Evolutionary conservation across 2,329 filamentous ascomycete genomes (phyloP), one percentile per base, ranked within the genome.

Genomic region (Colletotrichum sublineola): DNA sequence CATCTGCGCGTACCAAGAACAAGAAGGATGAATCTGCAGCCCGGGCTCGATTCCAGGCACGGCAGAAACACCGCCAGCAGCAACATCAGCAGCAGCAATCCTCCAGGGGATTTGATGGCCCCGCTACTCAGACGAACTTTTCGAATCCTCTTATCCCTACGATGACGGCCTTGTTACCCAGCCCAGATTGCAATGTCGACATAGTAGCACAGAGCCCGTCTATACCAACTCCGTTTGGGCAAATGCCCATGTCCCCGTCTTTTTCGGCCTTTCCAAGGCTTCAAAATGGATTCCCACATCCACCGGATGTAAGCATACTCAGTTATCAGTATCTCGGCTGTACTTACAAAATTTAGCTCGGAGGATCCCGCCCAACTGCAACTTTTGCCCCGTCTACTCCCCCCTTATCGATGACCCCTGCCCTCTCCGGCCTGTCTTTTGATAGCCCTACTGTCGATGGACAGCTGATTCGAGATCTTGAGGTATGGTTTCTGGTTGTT

Each of bases 1-100:
- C 62, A 11, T 6, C 44, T 12, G 68, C 68, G 15, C 42, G 55
- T 11, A 12, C 5, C 6, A 71, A 67, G 46, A 56, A 7, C 18
- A 46, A 42, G 7, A 71, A 40, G 40, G 31, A 42, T 1, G 29
- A 36, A 3, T 18, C 5, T 2, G 12, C 11, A 5, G 50, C 18
- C 29, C 29, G 46, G 29, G 15, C 36, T 14, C 36, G 29, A 31
- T 48, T 18, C 11, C 40, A 33, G 31, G 29, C 24, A 24, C 42
- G 44, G 12, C 40, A 36, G 8, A 29, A 18, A n/a, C 46, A 48
- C 9, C 20, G 20, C 2, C 44, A 46, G 6, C 24, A 15, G 5
- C 48, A 52, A 11, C n/a, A 24, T 5, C n/a, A 14, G 5, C n/a
- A 29, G 9, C n/a, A 29, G 11, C n/a, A 31, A 53, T 1, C n/a